Conservation (phyloP, 1,284 basidiomycete genomes). For the Trichosporon inkin region DNA sequence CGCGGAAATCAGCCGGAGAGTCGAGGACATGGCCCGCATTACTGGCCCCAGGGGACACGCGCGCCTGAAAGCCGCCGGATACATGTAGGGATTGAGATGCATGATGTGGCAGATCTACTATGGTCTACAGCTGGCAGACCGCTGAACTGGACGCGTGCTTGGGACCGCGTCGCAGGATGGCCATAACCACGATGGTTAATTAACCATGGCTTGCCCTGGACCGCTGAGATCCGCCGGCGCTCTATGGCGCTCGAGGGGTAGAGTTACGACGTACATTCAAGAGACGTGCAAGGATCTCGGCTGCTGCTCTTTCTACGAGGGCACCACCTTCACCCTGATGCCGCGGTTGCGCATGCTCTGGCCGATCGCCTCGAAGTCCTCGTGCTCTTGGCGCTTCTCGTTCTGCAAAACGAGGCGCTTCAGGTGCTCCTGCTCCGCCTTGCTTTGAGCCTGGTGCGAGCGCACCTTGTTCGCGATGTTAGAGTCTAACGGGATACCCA, state of each 20-base stretch:
- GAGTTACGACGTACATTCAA: no score
- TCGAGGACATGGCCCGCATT: neutral
- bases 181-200: no score
- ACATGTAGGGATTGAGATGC: conserved; percentile 1
- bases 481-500: conserved; percentile 81
- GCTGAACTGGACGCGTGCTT: no score
- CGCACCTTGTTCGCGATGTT: conserved; percentile 83
- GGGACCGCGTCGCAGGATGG: no score
- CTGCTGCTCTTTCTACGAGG: conserved; percentile 12
- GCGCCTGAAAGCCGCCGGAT: conserved; percentile 9
- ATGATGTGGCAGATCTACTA: neutral
- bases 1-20: conserved; percentile 7
- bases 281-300: no score
- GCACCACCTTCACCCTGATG: conserved; percentile 36
- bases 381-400: conserved; percentile 48
- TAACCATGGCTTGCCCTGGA: no score
- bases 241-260: no score
- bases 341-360: conserved; percentile 35
- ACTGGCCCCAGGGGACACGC: conserved; percentile 11
- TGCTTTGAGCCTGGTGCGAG: conserved; percentile 82
- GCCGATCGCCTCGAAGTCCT: conserved; percentile 30
- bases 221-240: no score
- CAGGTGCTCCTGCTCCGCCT: conserved; percentile 89
- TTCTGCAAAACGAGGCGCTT: conserved; percentile 70
- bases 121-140: neutral